Percentiles rank a stretch among this genome's conserved stretches.
phyloP scores from a whole-genome alignment of 2,329 filamentous ascomycete species.

The Thermomyces lanuginosus region DNA sequence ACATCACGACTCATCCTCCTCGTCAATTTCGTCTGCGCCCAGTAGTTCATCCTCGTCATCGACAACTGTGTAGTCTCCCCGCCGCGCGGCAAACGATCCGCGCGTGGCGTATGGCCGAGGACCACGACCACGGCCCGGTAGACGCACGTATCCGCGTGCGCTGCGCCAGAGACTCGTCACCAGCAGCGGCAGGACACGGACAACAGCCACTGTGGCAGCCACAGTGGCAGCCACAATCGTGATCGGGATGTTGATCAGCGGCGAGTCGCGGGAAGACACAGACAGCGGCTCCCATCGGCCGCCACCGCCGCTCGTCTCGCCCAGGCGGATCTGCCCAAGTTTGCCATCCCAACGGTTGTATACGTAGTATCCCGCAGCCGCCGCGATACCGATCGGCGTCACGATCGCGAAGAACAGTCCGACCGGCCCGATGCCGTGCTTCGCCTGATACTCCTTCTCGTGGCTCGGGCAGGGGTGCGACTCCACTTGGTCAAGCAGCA shows the following conservation, averaged over 20 bases:
- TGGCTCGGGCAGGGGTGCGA: conserved; percentile 56
- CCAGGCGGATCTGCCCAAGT: conserved; percentile 81
- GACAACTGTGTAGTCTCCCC: conserved; percentile 74
- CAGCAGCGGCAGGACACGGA: conserved; percentile 59
- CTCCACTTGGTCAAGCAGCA: conserved; percentile 52
- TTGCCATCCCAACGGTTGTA: conserved; percentile 75
- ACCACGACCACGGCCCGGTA: conserved; percentile 24
- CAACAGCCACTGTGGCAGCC: conserved; percentile 60
- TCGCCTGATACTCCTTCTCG: conserved; percentile 65
- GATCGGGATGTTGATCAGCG: conserved; percentile 70
- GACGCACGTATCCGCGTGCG: conserved; percentile 34
- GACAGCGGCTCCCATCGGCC: conserved; percentile 13
- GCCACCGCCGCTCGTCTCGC: too few species aligned
- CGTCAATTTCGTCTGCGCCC: conserved; percentile 69
- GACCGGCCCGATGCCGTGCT: conserved; percentile 52
- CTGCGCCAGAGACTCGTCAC: conserved; percentile 57
- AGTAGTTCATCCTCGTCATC: conserved; percentile 92
- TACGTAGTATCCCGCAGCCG: conserved; percentile 63
- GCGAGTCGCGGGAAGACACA: conserved; percentile 51
- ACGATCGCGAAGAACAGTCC: conserved; percentile 75
- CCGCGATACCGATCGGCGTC: conserved; percentile 56
- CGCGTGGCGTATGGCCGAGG: conserved; percentile 65
- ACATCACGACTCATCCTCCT: conserved; percentile 50
- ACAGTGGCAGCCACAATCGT: conserved; percentile 47
- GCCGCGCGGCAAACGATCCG: conserved; percentile 71